Base-by-base conservation (phyloP, 2,329 filamentous ascomycete genomes). In the Pseudogymnoascus sp. region DNA sequence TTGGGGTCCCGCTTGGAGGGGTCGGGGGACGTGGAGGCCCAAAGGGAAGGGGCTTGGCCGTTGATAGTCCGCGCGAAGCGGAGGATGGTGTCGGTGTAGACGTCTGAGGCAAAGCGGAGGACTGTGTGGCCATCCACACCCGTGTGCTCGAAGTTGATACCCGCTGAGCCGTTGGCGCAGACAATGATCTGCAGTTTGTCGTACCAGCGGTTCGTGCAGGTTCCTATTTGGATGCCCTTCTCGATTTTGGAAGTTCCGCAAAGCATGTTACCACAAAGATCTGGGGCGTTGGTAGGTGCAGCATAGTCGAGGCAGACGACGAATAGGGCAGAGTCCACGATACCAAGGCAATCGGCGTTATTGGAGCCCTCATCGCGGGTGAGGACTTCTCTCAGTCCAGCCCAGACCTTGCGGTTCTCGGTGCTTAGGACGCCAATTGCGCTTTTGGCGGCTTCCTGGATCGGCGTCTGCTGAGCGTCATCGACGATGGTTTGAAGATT, bases 131-230 rank as follows among this genome's bases (percentile, higher is more conserved):
- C 95, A 71, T 99, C 95, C 4, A 99, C 93, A 68, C 95, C 95
- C 0, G 95, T 99, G 72, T 99, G 95, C 75, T 99, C 95, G 71
- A 99, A 97, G 77, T 99, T 99, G 84, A 99, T 97, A 5, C 95
- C 95, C 0, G 95, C 95, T 72, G 91, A 96, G 64, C 95, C 95
- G 76, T 97, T 99, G 78, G 96, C 96, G 81, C 95, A 97, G 61
- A 99, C 95, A 62, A 99, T 97, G 66, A 99, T 97, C 74, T 99
- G 95, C 59, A 99, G 81, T 79, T 99, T 99, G 78, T 99, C 95
- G 72, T 99, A 99, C 95, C 95, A 99, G 66, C 95, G 83, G 76
- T 99, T 99, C 13, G 93, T 97, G 77, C 95, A 99, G 1, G 95
- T 97, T 31, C 95, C 95, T 50, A 97, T 92, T 76, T 99, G 95